A percentile compares a stretch with the other conserved stretches of the same genome.
Conservation (phyloP, 78 protist species). For the Polysphondylium violaceum region DNA sequence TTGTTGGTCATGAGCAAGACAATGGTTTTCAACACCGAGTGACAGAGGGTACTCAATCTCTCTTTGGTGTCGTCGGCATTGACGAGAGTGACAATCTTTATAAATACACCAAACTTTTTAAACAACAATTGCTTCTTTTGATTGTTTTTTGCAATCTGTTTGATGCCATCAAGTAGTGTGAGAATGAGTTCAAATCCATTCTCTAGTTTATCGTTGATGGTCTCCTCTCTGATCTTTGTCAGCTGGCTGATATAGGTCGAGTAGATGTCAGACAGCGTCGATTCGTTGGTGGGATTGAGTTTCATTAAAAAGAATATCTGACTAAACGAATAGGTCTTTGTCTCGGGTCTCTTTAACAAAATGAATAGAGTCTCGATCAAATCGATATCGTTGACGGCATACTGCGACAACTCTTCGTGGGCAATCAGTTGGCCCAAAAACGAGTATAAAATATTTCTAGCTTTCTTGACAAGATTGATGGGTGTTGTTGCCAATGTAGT, state of each 20-base stretch:
- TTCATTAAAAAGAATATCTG: conserved; percentile 62
- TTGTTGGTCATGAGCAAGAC: conserved; percentile 32
- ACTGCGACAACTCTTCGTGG: conserved; percentile 40
- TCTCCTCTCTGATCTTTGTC: conserved; percentile 29
- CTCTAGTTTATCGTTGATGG: conserved; percentile 14
- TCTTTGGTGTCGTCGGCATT: conserved; percentile 47
- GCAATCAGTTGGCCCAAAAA: conserved; percentile 54
- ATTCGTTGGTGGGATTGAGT: conserved; percentile 10
- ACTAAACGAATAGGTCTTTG: conserved; percentile 32
- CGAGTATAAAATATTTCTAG: conserved; percentile 43
- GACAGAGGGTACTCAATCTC: conserved; percentile 33
- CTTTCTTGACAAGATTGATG: conserved; percentile 31
- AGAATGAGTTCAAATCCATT: conserved; percentile 32
- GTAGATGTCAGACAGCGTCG: conserved; percentile 7
- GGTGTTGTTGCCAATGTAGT: too few species aligned
- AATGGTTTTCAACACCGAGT: conserved; percentile 23
- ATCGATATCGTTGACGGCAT: conserved; percentile 32
- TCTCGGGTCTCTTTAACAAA: conserved; percentile 17
- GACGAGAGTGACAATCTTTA: conserved; percentile 36
- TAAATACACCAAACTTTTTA: conserved; percentile 55
- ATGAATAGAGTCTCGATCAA: conserved; percentile 32
- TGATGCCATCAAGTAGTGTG: conserved; percentile 53
- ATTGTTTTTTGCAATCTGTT: conserved; percentile 39
- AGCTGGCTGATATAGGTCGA: conserved; percentile 30
- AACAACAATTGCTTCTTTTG: conserved; percentile 63